Evolutionary conservation across 2,329 filamentous ascomycete species (phyloP).

Genomic region (Sclerotiophoma versabilis): DNA sequence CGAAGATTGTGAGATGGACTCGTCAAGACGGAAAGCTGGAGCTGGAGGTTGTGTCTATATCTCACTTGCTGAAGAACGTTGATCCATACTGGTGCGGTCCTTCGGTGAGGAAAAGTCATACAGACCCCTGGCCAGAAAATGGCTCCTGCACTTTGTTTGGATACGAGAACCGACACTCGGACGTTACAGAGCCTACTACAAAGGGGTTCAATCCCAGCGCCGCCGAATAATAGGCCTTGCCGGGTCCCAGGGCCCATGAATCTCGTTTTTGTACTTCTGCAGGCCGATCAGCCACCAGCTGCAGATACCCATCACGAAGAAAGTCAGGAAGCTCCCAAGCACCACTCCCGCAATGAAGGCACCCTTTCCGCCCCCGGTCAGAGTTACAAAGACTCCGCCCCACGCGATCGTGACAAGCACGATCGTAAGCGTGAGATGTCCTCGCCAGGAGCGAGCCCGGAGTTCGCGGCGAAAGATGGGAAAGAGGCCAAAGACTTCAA

Average conservation of each 20-base stretch:
- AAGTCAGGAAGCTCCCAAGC: conserved; percentile 75
- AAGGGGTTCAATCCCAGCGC: conserved; percentile 56
- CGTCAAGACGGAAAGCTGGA: conserved; percentile 36
- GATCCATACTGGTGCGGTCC: conserved; percentile 25
- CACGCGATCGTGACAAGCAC: conserved; percentile 80
- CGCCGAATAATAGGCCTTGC: conserved; percentile 86
- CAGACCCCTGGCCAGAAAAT: conserved; percentile 40
- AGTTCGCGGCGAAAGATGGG: conserved; percentile 96
- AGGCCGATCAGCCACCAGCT: conserved; percentile 98
- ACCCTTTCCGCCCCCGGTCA: conserved; percentile 62
- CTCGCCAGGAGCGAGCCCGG: conserved; percentile 79
- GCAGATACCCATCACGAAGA: conserved; percentile 86
- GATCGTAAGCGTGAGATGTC: conserved; percentile 79
- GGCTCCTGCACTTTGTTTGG: conserved; percentile 39
- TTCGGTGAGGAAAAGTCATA: conserved; percentile 19
- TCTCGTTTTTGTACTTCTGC: conserved; percentile 99
- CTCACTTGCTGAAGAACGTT: conserved; percentile 27
- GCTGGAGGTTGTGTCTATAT: conserved; percentile 40
- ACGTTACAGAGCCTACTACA: conserved; percentile 21
- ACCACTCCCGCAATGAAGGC: conserved; percentile 74
- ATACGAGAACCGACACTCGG: conserved; percentile 37
- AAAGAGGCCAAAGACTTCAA: conserved; percentile 96
- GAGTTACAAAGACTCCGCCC: conserved; percentile 72
- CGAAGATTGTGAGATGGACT: conserved; percentile 43
- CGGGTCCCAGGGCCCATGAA: conserved; percentile 96